These are phyloP conservation scores for Galerina marginata DNA, from an alignment of 768 basidiomycete species.

Conservation along the genomic window DNA sequence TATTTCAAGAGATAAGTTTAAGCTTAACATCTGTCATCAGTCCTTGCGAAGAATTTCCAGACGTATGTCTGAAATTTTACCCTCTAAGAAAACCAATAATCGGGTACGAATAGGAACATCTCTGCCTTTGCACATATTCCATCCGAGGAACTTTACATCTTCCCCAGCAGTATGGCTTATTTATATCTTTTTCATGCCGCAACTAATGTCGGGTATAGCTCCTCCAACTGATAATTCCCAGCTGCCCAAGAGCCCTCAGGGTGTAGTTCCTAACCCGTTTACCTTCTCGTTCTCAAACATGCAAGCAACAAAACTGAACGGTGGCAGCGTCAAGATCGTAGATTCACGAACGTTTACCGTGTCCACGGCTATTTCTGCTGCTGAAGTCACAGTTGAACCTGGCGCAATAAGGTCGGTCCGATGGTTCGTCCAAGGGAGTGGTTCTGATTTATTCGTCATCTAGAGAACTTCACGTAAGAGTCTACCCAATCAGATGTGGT, in stretches of 20 bases:
- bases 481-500: background rate
- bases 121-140: slow-evolving; percentile 60
- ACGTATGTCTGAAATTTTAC: slow-evolving; percentile 17
- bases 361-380: slow-evolving; percentile 56
- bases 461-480: slow-evolving; percentile 60
- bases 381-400: slow-evolving; percentile 60
- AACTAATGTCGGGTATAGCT: slow-evolving; percentile 13
- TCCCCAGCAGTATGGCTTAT: slow-evolving; percentile 33
- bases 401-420: slow-evolving; percentile 59
- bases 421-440: background rate
- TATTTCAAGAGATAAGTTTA: slow-evolving; percentile 25
- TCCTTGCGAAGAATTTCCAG: slow-evolving; percentile 64
- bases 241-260: slow-evolving; percentile 48
- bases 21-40: slow-evolving; percentile 20
- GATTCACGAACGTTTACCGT: slow-evolving; percentile 60
- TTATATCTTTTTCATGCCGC: slow-evolving; percentile 1
- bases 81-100: background rate
- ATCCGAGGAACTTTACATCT: slow-evolving; percentile 57
- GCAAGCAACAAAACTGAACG: slow-evolving; percentile 46
- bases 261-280: slow-evolving; percentile 49
- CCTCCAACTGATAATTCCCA: slow-evolving; percentile 45
- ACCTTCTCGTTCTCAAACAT: slow-evolving; percentile 58
- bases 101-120: slow-evolving; percentile 39
- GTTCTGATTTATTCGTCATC: background rate
- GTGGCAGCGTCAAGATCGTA: slow-evolving; percentile 64